Evolutionary conservation across 2,329 filamentous ascomycete species (phyloP).

Genomic region (Aspergillus persii): DNA sequence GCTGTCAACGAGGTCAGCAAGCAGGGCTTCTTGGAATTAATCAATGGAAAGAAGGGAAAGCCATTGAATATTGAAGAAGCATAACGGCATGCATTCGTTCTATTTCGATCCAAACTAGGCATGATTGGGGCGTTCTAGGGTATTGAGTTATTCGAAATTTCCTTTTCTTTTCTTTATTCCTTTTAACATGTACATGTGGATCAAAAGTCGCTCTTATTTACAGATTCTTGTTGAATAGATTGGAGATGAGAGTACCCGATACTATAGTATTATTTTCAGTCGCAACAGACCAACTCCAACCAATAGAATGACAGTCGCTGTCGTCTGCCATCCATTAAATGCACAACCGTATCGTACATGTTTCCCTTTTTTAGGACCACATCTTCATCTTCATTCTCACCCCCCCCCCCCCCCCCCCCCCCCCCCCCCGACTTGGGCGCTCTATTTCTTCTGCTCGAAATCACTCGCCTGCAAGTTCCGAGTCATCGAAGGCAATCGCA

Average conservation of each 20-base stretch:
- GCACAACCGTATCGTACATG: neutral
- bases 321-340: constrained; percentile 10
- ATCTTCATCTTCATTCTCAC: neutral
- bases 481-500: constrained; percentile 88
- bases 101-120: constrained; percentile 21
- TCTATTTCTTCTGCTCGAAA: constrained; percentile 58
- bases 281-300: neutral
- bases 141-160: constrained; percentile 12
- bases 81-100: constrained; percentile 22
- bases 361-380: neutral
- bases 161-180: constrained; percentile 15
- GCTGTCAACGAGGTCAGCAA: constrained; percentile 95
- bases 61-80: constrained; percentile 46
- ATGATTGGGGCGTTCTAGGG: constrained; percentile 34
- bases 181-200: constrained; percentile 20
- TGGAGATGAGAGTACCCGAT: constrained; percentile 29
- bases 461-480: constrained; percentile 94
- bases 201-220: constrained; percentile 28
- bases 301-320: constrained; percentile 9
- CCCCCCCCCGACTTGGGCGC: neutral
- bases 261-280: constrained; percentile 15
- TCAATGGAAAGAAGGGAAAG: constrained; percentile 59
- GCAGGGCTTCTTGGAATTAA: constrained; percentile 91
- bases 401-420: too few species aligned
- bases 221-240: constrained; percentile 22